Evolutionary conservation across 2,329 filamentous ascomycete species (phyloP).

Genomic region (Diaporthe ampelina): DNA sequence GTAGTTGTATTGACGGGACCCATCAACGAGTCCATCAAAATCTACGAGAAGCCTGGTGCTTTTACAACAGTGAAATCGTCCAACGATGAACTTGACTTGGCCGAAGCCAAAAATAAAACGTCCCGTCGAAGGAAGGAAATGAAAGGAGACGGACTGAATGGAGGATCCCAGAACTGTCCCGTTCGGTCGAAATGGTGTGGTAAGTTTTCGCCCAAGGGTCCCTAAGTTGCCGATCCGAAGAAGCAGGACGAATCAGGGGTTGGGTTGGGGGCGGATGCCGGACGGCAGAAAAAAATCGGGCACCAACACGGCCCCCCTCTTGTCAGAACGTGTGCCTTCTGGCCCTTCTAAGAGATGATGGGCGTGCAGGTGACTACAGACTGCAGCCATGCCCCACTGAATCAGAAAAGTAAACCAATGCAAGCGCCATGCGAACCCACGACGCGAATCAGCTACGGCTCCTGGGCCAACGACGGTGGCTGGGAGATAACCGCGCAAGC

Average conservation of each 20-base stretch:
- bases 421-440: not conserved
- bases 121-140: not conserved
- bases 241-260: conserved; percentile 22
- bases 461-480: conserved; percentile 11
- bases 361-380: conserved; percentile 28
- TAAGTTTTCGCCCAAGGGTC: conserved; percentile 26
- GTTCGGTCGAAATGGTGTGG: conserved; percentile 1
- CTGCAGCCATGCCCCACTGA: conserved; percentile 24
- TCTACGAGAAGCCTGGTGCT: not conserved
- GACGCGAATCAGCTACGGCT: conserved; percentile 21
- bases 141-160: not conserved
- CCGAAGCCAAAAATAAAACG: not conserved
- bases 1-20: not conserved
- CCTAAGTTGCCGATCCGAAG: conserved; percentile 2
- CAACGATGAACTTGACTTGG: not conserved
- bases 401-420: conserved; percentile 21
- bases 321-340: not conserved
- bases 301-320: conserved; percentile 29
- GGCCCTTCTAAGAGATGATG: conserved; percentile 9
- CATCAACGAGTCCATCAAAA: not conserved
- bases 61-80: not conserved
- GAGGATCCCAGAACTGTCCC: not conserved
- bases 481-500: conserved; percentile 24
- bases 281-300: conserved; percentile 30
- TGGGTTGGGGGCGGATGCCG: conserved; percentile 24